phyloP scores from a whole-genome alignment of 2,329 filamentous ascomycete genomes.

The Ophiostoma triangulosporum region DNA sequence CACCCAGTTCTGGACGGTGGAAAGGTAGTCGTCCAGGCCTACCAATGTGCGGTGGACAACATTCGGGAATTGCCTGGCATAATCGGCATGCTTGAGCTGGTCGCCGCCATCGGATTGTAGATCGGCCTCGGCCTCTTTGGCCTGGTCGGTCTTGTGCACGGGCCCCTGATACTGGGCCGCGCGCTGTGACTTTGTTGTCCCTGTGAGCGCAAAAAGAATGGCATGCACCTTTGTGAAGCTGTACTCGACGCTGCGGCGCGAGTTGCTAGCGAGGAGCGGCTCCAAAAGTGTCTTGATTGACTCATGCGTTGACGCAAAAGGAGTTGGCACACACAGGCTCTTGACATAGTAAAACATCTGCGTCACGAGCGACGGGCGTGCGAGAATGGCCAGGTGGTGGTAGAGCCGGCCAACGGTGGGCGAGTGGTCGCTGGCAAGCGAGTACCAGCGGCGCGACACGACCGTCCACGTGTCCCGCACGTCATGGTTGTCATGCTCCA shows the following conservation, averaged over 20 bases:
- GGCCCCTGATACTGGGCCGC: too few species aligned
- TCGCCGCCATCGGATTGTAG: background rate
- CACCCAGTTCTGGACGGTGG: constrained; percentile 35
- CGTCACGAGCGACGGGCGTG: constrained; percentile 52
- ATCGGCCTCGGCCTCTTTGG: background rate
- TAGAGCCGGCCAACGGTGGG: constrained; percentile 69
- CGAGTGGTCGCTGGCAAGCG: constrained; percentile 61
- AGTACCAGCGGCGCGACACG: constrained; percentile 75
- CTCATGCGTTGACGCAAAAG: constrained; percentile 55
- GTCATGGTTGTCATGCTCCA: constrained; percentile 66
- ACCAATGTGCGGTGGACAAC: constrained; percentile 35
- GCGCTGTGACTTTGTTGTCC: background rate
- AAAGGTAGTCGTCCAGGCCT: constrained; percentile 44
- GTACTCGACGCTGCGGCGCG: constrained; percentile 33
- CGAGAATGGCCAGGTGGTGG: constrained; percentile 74
- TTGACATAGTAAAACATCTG: constrained; percentile 64
- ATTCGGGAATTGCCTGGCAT: too few species aligned
- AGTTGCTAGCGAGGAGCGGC: constrained; percentile 31
- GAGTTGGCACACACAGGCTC: constrained; percentile 52
- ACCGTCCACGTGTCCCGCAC: constrained; percentile 72
- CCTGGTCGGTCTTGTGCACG: background rate
- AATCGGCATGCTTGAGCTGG: constrained; percentile 18
- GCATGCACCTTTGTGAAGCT: constrained; percentile 52
- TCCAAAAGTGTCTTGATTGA: constrained; percentile 58
- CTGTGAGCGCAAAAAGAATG: constrained; percentile 37